Evolutionary conservation across 225 moss, liverwort and hornwort genomes (phyloP).

Genomic region (Polytrichum commune): DNA sequence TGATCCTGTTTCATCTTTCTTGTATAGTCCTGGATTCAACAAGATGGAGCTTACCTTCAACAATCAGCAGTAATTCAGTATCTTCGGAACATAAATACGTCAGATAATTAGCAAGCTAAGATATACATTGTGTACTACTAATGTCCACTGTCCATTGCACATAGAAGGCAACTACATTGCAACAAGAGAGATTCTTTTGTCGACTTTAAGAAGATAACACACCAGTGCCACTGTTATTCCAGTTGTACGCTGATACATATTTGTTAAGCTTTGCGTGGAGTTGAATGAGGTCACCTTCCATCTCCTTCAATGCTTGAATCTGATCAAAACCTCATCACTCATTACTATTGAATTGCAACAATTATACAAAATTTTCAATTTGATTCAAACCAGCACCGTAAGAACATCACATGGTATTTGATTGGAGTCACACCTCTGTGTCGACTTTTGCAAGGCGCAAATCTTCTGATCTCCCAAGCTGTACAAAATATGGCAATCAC

Average conservation of each 20-base stretch:
- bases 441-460: slow-evolving; percentile 24
- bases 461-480: slow-evolving; percentile 18
- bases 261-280: slow-evolving; percentile 58
- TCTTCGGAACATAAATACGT: too few species aligned
- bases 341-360: neutral
- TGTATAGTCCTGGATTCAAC: slow-evolving; percentile 21
- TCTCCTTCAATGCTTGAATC: slow-evolving; percentile 58
- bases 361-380: neutral
- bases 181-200: slow-evolving; percentile 6
- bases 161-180: neutral
- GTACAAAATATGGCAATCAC: slow-evolving; percentile 20
- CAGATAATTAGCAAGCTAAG: too few species aligned
- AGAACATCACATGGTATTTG: neutral
- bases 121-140: neutral
- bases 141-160: slow-evolving; percentile 7
- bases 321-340: slow-evolving; percentile 23
- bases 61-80: too few species aligned
- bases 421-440: slow-evolving; percentile 31
- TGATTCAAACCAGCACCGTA: neutral
- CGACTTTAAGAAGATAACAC: slow-evolving; percentile 26
- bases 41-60: slow-evolving; percentile 10
- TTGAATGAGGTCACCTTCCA: slow-evolving; percentile 70
- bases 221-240: slow-evolving; percentile 49
- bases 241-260: slow-evolving; percentile 48
- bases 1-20: slow-evolving; percentile 18